Conservation (phyloP, 306 rosid species). For the Gillenia trifoliata region DNA sequence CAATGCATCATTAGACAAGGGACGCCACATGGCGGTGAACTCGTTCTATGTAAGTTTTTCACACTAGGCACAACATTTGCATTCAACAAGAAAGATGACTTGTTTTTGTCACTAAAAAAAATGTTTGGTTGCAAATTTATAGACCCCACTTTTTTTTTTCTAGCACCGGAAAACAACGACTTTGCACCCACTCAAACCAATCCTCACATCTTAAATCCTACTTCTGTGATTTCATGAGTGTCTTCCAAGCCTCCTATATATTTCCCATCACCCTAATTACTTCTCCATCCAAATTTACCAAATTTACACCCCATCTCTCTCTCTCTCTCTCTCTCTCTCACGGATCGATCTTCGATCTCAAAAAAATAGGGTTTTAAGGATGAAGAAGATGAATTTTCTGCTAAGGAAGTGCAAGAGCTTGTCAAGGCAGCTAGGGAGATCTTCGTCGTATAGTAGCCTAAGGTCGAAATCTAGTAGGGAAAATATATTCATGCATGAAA, state of each 20-base stretch:
- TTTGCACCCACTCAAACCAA: constrained; percentile 34
- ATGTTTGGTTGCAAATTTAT: constrained; percentile 36
- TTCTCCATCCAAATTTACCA: background rate
- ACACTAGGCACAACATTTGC: background rate
- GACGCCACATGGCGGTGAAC: no score
- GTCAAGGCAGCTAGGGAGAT: constrained; percentile 72
- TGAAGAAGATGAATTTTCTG: constrained; percentile 69
- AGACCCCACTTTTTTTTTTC: constrained; percentile 49
- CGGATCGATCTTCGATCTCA: background rate
- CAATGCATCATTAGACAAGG: no score
- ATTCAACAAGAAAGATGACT: constrained; percentile 31
- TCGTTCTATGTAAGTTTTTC: no score
- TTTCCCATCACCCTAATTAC: background rate
- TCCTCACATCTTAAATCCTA: constrained; percentile 24
- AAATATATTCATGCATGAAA: constrained; percentile 25
- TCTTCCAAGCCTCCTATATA: constrained; percentile 44
- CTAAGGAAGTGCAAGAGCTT: constrained; percentile 86
- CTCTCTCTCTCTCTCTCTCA: constrained; percentile 12
- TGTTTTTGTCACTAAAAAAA: constrained; percentile 43
- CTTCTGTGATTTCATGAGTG: constrained; percentile 34
- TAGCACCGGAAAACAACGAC: constrained; percentile 68
- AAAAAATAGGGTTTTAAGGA: constrained; percentile 36
- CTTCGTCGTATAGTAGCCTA: constrained; percentile 63
- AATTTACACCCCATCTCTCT: background rate
- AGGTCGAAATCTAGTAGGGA: constrained; percentile 70